Conservation (phyloP, 1,139 yeast genomes). For the Yamadazyma taylorii region DNA sequence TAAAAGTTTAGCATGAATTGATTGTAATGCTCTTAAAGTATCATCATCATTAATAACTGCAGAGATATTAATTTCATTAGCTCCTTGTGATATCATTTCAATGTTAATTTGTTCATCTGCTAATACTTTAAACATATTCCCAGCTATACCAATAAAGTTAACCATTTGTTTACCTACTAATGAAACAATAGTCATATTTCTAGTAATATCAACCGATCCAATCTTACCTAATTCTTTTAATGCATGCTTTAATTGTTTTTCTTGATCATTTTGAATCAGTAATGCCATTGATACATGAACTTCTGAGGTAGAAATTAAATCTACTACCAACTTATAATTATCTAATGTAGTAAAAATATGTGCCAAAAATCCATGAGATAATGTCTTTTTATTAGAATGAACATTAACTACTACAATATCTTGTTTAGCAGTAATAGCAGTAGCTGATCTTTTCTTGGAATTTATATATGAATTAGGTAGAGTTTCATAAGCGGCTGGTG, state of each 20-base stretch:
- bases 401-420: conserved; percentile 89
- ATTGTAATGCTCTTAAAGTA: conserved; percentile 79
- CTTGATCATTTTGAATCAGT: conserved; percentile 68
- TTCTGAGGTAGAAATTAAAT: conserved; percentile 93
- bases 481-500: conserved; percentile 73
- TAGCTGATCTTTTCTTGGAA: conserved; percentile 74
- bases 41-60: conserved; percentile 88
- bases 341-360: conserved; percentile 85
- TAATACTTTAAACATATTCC: conserved; percentile 91
- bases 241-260: conserved; percentile 62
- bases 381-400: conserved; percentile 89
- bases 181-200: conserved; percentile 86
- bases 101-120: conserved; percentile 92
- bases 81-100: conserved; percentile 98
- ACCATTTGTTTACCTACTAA: conserved; percentile 97
- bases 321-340: conserved; percentile 83
- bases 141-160: conserved; percentile 94
- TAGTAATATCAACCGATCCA: conserved; percentile 87
- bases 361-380: conserved; percentile 94
- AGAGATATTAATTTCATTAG: conserved; percentile 93
- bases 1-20: conserved; percentile 77
- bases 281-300: conserved; percentile 98
- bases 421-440: conserved; percentile 94
- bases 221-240: conserved; percentile 72
- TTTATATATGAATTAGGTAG: conserved; percentile 46